Conservation (phyloP, 352 stramenopile species). For the Globisporangium apiculatum region DNA sequence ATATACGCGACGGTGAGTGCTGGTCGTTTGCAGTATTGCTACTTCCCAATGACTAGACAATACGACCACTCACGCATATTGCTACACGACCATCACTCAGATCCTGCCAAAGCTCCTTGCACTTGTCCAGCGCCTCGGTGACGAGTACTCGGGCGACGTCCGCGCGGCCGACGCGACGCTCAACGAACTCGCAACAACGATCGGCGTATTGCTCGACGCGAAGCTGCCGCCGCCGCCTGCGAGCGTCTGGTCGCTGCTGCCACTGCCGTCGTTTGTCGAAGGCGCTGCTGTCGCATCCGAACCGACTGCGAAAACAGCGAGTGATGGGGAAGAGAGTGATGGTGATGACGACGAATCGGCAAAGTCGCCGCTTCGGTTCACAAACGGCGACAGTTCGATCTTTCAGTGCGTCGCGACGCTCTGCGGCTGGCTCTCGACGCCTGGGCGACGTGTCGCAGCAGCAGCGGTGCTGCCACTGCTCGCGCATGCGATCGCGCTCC, state of each 20-base stretch:
- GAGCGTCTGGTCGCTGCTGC: slow-evolving; percentile 48
- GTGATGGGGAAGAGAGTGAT: slow-evolving; percentile 3
- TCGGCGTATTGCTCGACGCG: slow-evolving; percentile 50
- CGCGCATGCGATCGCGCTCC: slow-evolving; percentile 25
- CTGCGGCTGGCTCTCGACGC: slow-evolving; percentile 30
- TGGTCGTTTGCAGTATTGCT: too few species aligned
- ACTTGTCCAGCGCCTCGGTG: slow-evolving; percentile 20
- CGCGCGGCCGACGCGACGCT: slow-evolving; percentile 35
- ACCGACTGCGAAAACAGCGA: background rate
- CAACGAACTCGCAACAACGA: slow-evolving; percentile 41
- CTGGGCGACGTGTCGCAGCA: slow-evolving; percentile 22
- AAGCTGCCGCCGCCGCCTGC: slow-evolving; percentile 25
- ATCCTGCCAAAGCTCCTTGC: slow-evolving; percentile 36
- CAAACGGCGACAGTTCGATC: slow-evolving; percentile 20
- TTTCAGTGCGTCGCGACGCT: slow-evolving; percentile 33
- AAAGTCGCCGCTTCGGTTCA: slow-evolving; percentile 9
- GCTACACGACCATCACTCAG: slow-evolving; percentile 2
- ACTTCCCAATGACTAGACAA: too few species aligned
- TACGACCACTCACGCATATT: too few species aligned
- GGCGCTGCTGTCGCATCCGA: slow-evolving; percentile 11
- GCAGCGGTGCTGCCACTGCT: slow-evolving; percentile 30
- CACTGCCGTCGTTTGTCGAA: slow-evolving; percentile 50
- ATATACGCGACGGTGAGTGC: slow-evolving; percentile 38
- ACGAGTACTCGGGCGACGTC: slow-evolving; percentile 6
- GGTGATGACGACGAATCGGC: slow-evolving; percentile 17